These are phyloP conservation scores for Parascedosporium putredinis DNA, from an alignment of 2,329 filamentous ascomycete species.

Conservation along the genomic window DNA sequence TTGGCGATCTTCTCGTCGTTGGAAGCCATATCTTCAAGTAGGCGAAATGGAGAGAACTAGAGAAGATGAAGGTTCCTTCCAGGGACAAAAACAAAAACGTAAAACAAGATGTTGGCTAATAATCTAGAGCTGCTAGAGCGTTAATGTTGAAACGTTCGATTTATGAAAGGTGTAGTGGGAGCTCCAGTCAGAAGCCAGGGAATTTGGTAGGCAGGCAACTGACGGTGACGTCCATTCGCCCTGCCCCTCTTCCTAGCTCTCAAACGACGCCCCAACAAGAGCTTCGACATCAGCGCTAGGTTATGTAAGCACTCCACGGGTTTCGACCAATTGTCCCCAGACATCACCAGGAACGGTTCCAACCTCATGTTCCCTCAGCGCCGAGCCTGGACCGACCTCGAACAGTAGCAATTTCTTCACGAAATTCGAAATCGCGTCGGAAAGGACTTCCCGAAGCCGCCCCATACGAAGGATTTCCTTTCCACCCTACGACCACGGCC, in stretches of 20 bases:
- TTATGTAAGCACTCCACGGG: too few relatives aligned
- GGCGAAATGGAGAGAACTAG: too few relatives aligned
- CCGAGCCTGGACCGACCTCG: too few relatives aligned
- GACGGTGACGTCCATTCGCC: conserved; percentile 5
- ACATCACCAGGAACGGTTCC: too few relatives aligned
- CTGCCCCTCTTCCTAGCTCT: conserved; percentile 6
- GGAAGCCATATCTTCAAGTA: background rate
- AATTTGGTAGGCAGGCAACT: conserved; percentile 3
- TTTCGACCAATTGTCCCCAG: background rate
- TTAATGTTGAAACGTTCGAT: background rate
- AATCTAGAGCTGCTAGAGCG: background rate
- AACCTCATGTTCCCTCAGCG: background rate
- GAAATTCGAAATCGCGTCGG: too few relatives aligned
- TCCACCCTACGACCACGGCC: too few relatives aligned
- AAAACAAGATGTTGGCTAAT: background rate
- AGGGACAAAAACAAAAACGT: too few relatives aligned
- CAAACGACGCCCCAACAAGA: too few relatives aligned
- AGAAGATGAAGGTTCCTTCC: background rate
- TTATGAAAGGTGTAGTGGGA: background rate
- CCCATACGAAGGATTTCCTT: too few relatives aligned
- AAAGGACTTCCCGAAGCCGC: too few relatives aligned
- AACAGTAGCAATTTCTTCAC: too few relatives aligned
- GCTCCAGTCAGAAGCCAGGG: background rate
- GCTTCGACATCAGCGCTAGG: too few relatives aligned
- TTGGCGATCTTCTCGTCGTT: conserved; percentile 6